These are phyloP conservation scores for Gracilaria gracilis DNA, from an alignment of 23 red algal genomes.

Conservation along the genomic window DNA sequence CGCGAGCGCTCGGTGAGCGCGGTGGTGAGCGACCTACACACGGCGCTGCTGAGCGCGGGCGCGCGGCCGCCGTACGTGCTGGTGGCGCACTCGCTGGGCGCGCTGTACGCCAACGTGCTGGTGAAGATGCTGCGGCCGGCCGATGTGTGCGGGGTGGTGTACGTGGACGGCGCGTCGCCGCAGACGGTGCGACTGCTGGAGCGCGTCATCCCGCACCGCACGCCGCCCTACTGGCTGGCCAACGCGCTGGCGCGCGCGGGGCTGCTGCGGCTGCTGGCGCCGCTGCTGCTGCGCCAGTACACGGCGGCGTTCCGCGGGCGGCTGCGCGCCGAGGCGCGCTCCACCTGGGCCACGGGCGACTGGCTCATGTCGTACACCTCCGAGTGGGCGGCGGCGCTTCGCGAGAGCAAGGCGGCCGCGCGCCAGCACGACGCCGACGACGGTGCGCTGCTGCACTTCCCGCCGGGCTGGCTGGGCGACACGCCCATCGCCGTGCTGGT, in stretches of 20 bases:
- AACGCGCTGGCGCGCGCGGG: slow-evolving; percentile 6
- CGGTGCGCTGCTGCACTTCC: background rate
- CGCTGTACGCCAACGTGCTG: slow-evolving; percentile 23
- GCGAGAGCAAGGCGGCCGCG: slow-evolving; percentile 5
- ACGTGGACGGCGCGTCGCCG: slow-evolving; percentile 57
- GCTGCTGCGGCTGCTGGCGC: slow-evolving; percentile 36
- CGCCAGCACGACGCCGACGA: background rate
- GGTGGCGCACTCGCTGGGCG: slow-evolving; percentile 64
- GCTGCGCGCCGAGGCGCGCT: background rate
- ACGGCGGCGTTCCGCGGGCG: slow-evolving; percentile 13
- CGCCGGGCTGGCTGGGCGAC: slow-evolving; percentile 49
- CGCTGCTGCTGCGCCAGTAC: slow-evolving; percentile 25
- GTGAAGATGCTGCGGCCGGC: background rate
- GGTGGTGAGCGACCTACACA: slow-evolving; percentile 1
- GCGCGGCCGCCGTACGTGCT: slow-evolving; percentile 49
- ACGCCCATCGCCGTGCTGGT: slow-evolving; percentile 60
- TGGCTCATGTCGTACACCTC: slow-evolving; percentile 58
- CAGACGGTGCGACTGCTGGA: slow-evolving; percentile 25
- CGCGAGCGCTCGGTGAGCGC: background rate
- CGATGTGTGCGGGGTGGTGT: slow-evolving; percentile 60
- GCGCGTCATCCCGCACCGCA: background rate
- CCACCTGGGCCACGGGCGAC: slow-evolving; percentile 43
- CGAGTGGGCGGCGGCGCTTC: slow-evolving; percentile 46
- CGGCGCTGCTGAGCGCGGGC: slow-evolving; percentile 3
- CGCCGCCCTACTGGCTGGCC: slow-evolving; percentile 46